These are phyloP conservation scores for Clarkia xantiana DNA, from an alignment of 345 rosid species.

Conservation along the genomic window DNA sequence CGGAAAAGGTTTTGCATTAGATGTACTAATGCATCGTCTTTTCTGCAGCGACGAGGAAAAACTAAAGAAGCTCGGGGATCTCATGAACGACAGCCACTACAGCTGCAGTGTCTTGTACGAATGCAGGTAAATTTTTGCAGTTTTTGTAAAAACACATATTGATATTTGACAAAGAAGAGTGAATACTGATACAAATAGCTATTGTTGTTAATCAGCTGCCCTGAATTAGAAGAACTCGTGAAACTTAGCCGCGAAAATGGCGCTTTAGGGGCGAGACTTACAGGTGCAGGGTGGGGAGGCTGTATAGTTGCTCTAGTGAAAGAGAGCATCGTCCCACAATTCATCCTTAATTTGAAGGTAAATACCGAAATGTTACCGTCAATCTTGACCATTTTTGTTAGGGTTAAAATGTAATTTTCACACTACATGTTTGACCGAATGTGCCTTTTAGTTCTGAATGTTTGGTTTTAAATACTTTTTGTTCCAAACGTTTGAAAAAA, in stretches of 20 bases:
- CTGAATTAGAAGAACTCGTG: slow-evolving; percentile 92
- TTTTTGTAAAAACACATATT: not conserved
- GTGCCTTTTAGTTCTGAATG: no score
- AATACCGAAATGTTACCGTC: not conserved
- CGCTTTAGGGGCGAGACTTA: slow-evolving; percentile 92
- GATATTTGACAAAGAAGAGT: not conserved
- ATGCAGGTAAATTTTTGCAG: slow-evolving; percentile 53
- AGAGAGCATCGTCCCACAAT: slow-evolving; percentile 63
- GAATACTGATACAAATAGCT: no score
- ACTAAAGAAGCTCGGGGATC: slow-evolving; percentile 76
- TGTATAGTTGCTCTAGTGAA: slow-evolving; percentile 86
- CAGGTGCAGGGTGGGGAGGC: slow-evolving; percentile 99
- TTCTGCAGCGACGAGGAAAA: slow-evolving; percentile 68
- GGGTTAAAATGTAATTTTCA: no score
- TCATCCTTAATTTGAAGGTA: slow-evolving; percentile 80
- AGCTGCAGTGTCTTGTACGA: slow-evolving; percentile 85
- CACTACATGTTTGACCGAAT: not conserved
- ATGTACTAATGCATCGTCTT: not conserved
- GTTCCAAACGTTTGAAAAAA: no score
- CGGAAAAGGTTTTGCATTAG: not conserved
- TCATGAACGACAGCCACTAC: slow-evolving; percentile 89
- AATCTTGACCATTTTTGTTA: no score
- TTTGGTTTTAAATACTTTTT: no score
- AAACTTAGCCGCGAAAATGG: slow-evolving; percentile 43
- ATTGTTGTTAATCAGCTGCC: slow-evolving; percentile 40